Conservation (phyloP, 179 eudicot genomes). For the Beta corolliflora region DNA sequence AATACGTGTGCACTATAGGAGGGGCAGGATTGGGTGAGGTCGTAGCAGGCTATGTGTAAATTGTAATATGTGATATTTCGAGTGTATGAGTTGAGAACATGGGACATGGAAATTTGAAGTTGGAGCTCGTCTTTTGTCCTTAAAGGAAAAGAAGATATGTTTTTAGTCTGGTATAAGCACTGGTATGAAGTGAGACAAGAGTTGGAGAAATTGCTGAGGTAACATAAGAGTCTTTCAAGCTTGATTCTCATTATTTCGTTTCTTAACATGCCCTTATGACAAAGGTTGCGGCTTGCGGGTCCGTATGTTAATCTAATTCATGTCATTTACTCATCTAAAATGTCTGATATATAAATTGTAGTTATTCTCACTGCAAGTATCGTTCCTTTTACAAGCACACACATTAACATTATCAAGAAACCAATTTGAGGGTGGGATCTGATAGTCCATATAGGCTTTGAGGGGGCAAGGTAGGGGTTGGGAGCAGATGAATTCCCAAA, state of each 20-base stretch:
- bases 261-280: not conserved
- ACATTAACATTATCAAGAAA: no score
- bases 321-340: not conserved
- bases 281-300: not conserved
- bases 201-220: constrained; percentile 9
- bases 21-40: no score
- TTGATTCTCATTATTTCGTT: not conserved
- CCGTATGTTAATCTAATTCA: not conserved
- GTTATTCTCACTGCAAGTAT: no score
- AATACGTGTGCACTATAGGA: no score
- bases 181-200: not conserved
- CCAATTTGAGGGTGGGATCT: no score
- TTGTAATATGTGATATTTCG: not conserved
- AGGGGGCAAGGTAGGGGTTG: no score
- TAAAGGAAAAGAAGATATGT: not conserved
- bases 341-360: not conserved
- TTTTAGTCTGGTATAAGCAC: not conserved
- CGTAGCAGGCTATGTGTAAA: no score
- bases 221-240: not conserved
- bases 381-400: no score
- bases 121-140: not conserved
- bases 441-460: no score
- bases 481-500: no score
- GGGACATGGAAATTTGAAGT: not conserved
- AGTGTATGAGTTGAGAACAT: not conserved